These are phyloP conservation scores for Naganishia friedmannii DNA, from an alignment of 768 basidiomycete genomes.

Conservation along the genomic window DNA sequence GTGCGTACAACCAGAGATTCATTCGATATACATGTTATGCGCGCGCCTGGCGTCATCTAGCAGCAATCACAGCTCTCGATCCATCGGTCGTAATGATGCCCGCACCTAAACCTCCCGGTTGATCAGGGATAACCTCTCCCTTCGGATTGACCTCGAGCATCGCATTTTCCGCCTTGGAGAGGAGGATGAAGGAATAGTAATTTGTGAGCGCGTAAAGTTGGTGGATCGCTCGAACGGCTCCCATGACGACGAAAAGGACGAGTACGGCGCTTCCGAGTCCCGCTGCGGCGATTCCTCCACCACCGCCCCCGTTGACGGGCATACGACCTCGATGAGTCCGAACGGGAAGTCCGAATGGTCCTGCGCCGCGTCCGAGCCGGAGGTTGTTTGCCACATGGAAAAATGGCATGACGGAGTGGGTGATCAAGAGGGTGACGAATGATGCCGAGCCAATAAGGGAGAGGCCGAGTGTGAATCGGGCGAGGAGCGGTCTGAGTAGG, in stretches of 20 bases:
- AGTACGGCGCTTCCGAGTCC: constrained; percentile 29
- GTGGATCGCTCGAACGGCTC: constrained; percentile 28
- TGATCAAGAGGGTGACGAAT: constrained; percentile 31
- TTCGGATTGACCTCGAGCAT: constrained; percentile 33
- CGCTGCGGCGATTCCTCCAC: background rate
- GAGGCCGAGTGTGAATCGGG: constrained; percentile 30
- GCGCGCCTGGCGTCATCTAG: background rate
- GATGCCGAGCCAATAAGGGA: constrained; percentile 31
- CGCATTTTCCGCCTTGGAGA: constrained; percentile 33
- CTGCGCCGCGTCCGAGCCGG: constrained; percentile 27
- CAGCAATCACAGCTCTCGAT: constrained; percentile 5
- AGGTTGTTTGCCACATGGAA: constrained; percentile 31
- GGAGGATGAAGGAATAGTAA: constrained; percentile 22
- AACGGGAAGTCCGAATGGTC: constrained; percentile 25
- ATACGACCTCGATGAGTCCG: constrained; percentile 6
- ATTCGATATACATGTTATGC: background rate
- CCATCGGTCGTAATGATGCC: constrained; percentile 19
- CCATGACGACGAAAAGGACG: constrained; percentile 28
- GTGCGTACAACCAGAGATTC: constrained; percentile 1
- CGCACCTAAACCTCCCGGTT: constrained; percentile 11
- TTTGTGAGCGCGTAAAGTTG: constrained; percentile 29
- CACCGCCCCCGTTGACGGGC: background rate
- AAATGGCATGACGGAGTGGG: constrained; percentile 26
- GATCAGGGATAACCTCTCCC: constrained; percentile 28
- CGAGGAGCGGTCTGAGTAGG: constrained; percentile 18